phyloP scores from a whole-genome alignment of 805 yeast species.

The Crinitomyces ghanaensis region DNA sequence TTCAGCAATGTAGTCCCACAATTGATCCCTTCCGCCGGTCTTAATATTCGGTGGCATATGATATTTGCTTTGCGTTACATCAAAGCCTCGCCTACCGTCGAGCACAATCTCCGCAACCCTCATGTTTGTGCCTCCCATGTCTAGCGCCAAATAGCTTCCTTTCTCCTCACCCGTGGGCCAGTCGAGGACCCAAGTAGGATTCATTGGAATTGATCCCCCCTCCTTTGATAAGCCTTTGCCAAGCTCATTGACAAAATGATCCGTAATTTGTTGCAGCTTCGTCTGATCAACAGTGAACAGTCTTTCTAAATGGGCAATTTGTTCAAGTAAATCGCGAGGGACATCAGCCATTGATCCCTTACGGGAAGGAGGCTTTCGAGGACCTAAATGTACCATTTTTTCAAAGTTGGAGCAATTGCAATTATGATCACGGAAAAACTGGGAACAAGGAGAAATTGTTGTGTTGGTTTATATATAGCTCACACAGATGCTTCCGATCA shows the following conservation, averaged over 20 bases:
- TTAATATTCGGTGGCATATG: conserved; percentile 67
- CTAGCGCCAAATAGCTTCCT: conserved; percentile 87
- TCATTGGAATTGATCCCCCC: conserved; percentile 92
- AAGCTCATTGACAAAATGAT: conserved; percentile 69
- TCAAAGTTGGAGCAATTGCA: not conserved
- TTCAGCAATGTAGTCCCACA: conserved; percentile 80
- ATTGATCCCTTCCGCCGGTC: conserved; percentile 61
- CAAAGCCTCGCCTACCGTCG: conserved; percentile 75
- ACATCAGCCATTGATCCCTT: conserved; percentile 59
- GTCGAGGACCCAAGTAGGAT: conserved; percentile 92
- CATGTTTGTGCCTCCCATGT: conserved; percentile 94
- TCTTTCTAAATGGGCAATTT: conserved; percentile 46
- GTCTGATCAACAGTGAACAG: conserved; percentile 52
- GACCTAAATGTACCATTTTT: conserved; percentile 77
- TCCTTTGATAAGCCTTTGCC: conserved; percentile 59
- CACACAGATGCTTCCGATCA: no score
- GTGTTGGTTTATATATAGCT: no score
- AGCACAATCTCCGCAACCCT: conserved; percentile 82
- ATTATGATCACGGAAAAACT: not conserved
- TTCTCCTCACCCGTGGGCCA: conserved; percentile 85
- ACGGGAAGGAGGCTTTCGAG: conserved; percentile 71
- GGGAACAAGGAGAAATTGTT: no score
- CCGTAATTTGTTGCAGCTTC: conserved; percentile 52
- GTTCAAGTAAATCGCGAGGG: conserved; percentile 48
- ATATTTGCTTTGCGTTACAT: conserved; percentile 77